A percentile compares a stretch with the other conserved stretches of the same genome.
phyloP scores from a whole-genome alignment of 371 early-diverging fungal genomes.

The Antonospora locustae region DNA sequence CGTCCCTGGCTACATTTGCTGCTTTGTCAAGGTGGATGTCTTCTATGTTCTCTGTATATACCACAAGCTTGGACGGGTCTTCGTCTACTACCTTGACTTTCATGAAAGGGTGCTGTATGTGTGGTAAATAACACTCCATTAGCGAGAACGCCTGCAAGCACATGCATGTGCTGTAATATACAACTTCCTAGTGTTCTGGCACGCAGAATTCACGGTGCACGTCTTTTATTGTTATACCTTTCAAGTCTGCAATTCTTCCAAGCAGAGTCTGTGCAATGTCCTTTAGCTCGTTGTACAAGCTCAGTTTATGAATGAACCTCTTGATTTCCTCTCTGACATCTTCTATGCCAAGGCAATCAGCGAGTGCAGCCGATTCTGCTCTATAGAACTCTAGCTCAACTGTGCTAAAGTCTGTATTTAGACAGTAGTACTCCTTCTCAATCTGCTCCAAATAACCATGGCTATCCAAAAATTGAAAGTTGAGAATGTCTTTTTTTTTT shows the following conservation, averaged over 20 bases:
- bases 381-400: conserved; percentile 29
- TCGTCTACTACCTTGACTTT: no score
- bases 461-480: conserved; percentile 19
- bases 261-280: conserved; percentile 47
- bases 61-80: no score
- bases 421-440: conserved; percentile 21
- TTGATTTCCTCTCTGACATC: conserved; percentile 34
- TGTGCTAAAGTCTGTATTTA: conserved; percentile 2
- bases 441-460: conserved; percentile 17
- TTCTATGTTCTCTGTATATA: no score
- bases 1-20: neutral
- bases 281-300: conserved; percentile 52
- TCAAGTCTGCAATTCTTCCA: conserved; percentile 45
- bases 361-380: conserved; percentile 7
- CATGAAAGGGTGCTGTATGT: no score
- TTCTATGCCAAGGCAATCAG: conserved; percentile 18
- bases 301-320: conserved; percentile 35
- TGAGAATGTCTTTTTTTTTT: conserved; percentile 2
- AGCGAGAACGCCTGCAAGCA: no score
- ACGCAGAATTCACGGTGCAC: conserved; percentile 31
- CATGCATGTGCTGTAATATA: no score
- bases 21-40: no score
- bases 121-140: no score
- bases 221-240: conserved; percentile 33
- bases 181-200: neutral